Conservation (phyloP, 2,329 filamentous ascomycete species). For the Tolypocladium nubicola region DNA sequence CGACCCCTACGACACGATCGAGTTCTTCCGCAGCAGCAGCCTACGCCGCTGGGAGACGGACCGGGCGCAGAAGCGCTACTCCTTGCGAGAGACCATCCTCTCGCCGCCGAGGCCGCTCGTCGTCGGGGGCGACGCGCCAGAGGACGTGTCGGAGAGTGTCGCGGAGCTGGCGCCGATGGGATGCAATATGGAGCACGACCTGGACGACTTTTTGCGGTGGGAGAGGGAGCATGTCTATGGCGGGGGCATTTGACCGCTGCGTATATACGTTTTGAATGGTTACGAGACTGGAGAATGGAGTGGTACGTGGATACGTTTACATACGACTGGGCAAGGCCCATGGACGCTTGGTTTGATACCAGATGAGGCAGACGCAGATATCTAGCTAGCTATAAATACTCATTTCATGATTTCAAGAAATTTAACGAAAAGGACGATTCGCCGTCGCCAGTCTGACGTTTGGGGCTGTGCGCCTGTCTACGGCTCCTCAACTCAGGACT, state of each 20-base stretch:
- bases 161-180: slow-evolving; percentile 43
- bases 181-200: slow-evolving; percentile 47
- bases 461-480: too few relatives aligned
- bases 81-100: background rate
- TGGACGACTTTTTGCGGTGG: slow-evolving; percentile 49
- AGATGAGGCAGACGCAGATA: background rate
- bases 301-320: background rate
- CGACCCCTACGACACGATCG: slow-evolving; percentile 15
- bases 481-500: too few relatives aligned
- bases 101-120: slow-evolving; percentile 31
- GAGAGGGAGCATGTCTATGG: slow-evolving; percentile 39
- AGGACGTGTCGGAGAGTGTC: slow-evolving; percentile 7
- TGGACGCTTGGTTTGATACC: background rate
- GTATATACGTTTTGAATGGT: background rate
- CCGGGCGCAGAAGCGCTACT: background rate
- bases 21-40: slow-evolving; percentile 16
- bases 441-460: too few relatives aligned
- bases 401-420: background rate
- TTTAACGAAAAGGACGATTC: too few relatives aligned
- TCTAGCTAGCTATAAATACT: background rate
- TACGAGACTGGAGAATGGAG: background rate
- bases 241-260: slow-evolving; percentile 11
- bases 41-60: background rate
- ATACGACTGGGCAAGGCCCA: background rate
- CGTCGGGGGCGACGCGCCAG: slow-evolving; percentile 23